Base-by-base conservation (phyloP, 2,329 filamentous ascomycete genomes). In the Sporothrix brasiliensis region DNA sequence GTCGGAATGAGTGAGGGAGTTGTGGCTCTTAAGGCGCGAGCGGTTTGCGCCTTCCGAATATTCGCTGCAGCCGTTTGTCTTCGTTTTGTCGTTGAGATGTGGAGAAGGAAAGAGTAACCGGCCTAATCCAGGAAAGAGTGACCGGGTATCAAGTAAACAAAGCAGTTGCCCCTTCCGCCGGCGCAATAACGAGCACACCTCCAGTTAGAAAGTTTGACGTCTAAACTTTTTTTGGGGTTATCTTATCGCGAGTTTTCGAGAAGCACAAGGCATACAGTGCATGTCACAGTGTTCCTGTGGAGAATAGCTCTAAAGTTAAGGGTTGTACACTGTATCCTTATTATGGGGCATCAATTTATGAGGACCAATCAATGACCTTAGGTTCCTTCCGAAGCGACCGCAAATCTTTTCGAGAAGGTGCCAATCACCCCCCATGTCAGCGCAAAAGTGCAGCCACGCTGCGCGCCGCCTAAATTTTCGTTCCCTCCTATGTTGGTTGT, bases 311-410 rank as follows among this genome's bases (percentile, higher is more conserved):
- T 21, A 63, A 34, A n/a, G 34, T 34, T 34, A 61, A 14, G 14
- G 3, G 3, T 53, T n/a, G 60, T 39, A 49, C 34, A 27, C 60
- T 66, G 27, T 47, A 10, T 13, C 5, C n/a, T 3, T 34, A 19
- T 9, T 34, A 19, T 11, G 69, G 69, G 63, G 49, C 52, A 4
- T 19, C 24, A 24, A 54, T 53, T 41, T 49, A 24, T 30, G 19
- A 5, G 9, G 13, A 19, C 70, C 70, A 71, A 71, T 71, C 67
- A 69, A 84, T 1, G n/a, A 2, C 10, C 19, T 0, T 13, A 77
- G 74, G 65, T 27, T 52, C 69, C 56, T 69, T 69, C 71, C 71
- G 69, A 67, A 61, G 66, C 44, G 50, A 60, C 71, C 69, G 71
- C 69, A 70, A 53, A 66, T n/a, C 66, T 52, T 61, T 61, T 41